Evolutionary conservation across 2,329 filamentous ascomycete genomes (phyloP).

Genomic region (Lachnellula hyalina): DNA sequence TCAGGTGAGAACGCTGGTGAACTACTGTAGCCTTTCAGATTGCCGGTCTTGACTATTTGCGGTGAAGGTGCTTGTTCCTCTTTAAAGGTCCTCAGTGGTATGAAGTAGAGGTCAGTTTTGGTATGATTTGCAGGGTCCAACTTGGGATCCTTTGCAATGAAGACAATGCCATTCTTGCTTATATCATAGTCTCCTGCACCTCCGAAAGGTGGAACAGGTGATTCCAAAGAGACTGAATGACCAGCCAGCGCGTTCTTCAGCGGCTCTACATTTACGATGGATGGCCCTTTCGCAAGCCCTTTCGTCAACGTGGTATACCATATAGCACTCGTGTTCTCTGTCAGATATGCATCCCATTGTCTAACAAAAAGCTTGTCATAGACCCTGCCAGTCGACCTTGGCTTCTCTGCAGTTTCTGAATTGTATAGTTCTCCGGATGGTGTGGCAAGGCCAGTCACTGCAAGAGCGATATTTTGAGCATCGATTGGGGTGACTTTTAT

Average conservation of each 20-base stretch:
- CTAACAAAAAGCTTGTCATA: slow-evolving; percentile 73
- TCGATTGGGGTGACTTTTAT: slow-evolving; percentile 51
- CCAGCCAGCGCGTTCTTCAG: slow-evolving; percentile 58
- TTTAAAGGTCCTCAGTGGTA: slow-evolving; percentile 57
- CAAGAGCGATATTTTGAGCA: slow-evolving; percentile 47
- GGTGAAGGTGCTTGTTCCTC: slow-evolving; percentile 46
- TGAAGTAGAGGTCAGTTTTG: slow-evolving; percentile 75
- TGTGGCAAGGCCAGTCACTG: slow-evolving; percentile 59
- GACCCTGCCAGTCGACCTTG: slow-evolving; percentile 59
- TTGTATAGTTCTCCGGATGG: slow-evolving; percentile 67
- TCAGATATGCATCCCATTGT: slow-evolving; percentile 77
- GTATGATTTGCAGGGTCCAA: slow-evolving; percentile 70
- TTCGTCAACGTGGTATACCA: slow-evolving; percentile 62
- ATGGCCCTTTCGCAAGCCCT: slow-evolving; percentile 15
- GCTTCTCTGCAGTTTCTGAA: slow-evolving; percentile 52
- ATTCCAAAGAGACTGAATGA: slow-evolving; percentile 46
- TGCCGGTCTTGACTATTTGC: slow-evolving; percentile 50
- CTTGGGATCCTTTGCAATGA: slow-evolving; percentile 55
- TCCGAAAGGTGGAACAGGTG: slow-evolving; percentile 72
- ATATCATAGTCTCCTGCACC: slow-evolving; percentile 78
- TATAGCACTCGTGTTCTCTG: slow-evolving; percentile 63
- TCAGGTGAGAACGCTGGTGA: slow-evolving; percentile 69
- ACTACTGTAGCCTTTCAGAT: slow-evolving; percentile 58
- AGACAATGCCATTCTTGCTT: slow-evolving; percentile 58
- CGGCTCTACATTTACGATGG: slow-evolving; percentile 35